Percentiles rank a stretch among this genome's conserved stretches.
Evolutionary conservation across 768 basidiomycete species (phyloP).

Genomic region (Hygrophorus pudorinus): DNA sequence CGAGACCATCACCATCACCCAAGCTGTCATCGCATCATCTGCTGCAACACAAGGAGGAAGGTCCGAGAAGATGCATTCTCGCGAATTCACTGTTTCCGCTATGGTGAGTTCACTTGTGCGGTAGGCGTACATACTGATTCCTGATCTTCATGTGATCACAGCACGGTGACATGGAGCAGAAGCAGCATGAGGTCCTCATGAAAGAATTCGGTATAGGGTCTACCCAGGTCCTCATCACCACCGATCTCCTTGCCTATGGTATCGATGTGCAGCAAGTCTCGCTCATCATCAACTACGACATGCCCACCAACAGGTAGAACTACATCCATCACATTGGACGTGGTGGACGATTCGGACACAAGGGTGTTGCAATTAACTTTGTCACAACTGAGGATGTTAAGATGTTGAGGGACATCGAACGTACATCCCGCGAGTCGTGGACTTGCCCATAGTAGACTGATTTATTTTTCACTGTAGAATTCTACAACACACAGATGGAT

Average conservation of each 20-base stretch:
- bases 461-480: constrained; percentile 41
- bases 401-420: too few relatives aligned
- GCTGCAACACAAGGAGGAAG: constrained; percentile 97
- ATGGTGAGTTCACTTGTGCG: constrained; percentile 51
- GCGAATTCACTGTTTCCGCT: too few relatives aligned
- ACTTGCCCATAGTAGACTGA: constrained; percentile 8
- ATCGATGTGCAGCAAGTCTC: too few relatives aligned
- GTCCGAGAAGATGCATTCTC: constrained; percentile 96
- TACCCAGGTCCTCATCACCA: constrained; percentile 96
- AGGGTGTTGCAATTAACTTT: too few relatives aligned
- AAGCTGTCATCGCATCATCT: too few relatives aligned
- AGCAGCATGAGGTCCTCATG: constrained; percentile 97
- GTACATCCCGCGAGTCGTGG: constrained; percentile 35
- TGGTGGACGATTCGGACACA: constrained; percentile 91
- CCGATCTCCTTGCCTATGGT: constrained; percentile 93
- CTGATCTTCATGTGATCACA: constrained; percentile 6
- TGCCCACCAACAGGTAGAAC: too few relatives aligned
- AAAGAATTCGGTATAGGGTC: constrained; percentile 98
- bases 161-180: constrained; percentile 75
- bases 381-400: too few relatives aligned
- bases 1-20: too few relatives aligned
- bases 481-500: constrained; percentile 91
- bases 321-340: constrained; percentile 98
- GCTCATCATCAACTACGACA: too few relatives aligned
- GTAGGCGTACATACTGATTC: constrained; percentile 1